Conservation (phyloP, 2,329 filamentous ascomycete genomes). For the Sodiomyces alkalinus region DNA sequence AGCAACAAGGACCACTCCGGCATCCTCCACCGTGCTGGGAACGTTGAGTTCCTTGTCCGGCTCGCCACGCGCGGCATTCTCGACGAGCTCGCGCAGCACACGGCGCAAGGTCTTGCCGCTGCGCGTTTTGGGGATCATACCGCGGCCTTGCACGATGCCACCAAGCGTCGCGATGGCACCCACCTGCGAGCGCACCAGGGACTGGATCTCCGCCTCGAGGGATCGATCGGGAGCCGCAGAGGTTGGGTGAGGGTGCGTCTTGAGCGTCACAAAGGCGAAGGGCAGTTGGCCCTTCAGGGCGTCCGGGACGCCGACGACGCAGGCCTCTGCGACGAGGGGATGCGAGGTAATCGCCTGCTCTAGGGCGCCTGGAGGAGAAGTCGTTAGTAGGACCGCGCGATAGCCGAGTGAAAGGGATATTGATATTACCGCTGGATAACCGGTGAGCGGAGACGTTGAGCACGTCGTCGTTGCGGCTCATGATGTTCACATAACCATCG, state of each 20-base stretch:
- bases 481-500: slow-evolving; percentile 51
- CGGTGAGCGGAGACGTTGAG: slow-evolving; percentile 94
- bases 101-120: slow-evolving; percentile 82
- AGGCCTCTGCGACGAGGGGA: slow-evolving; percentile 64
- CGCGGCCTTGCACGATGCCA: slow-evolving; percentile 69
- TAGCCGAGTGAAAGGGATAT: no score
- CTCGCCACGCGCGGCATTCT: slow-evolving; percentile 63
- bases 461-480: slow-evolving; percentile 63
- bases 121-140: slow-evolving; percentile 82
- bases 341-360: slow-evolving; percentile 84
- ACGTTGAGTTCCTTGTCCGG: slow-evolving; percentile 58
- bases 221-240: slow-evolving; percentile 32
- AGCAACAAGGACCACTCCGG: slow-evolving; percentile 57
- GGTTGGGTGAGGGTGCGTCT: slow-evolving; percentile 27
- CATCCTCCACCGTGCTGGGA: slow-evolving; percentile 78
- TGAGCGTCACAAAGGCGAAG: slow-evolving; percentile 66
- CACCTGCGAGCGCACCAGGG: slow-evolving; percentile 61
- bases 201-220: slow-evolving; percentile 49
- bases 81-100: slow-evolving; percentile 68
- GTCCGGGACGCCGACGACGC: slow-evolving; percentile 77
- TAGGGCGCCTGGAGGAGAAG: slow-evolving; percentile 59
- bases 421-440: slow-evolving; percentile 59
- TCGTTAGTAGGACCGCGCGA: no score
- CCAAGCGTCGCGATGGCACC: slow-evolving; percentile 76
- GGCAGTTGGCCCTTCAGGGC: slow-evolving; percentile 78